Evolutionary conservation across 176 grass and related monocot genomes (phyloP), one percentile per base, ranked within the genome.

Genomic region (Alopecurus myosuroides): DNA sequence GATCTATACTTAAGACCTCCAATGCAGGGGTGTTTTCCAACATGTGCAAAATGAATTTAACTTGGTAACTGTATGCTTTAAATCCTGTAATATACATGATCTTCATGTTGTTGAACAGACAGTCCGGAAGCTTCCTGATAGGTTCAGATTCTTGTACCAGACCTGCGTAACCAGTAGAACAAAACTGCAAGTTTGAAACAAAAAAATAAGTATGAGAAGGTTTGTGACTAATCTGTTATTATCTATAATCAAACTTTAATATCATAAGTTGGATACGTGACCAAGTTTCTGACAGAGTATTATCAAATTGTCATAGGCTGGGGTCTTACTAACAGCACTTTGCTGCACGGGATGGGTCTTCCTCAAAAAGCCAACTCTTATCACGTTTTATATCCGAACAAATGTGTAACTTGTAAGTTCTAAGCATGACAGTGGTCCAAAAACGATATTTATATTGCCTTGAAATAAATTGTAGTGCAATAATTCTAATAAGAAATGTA

Each of bases 1-100:
- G 42, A 31, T 75, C 48, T 50, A 75, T 20, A 22, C 9, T 34
- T 22, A 75, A 42, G 3, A 75, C 3, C 28, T 52, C 45, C 72
- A 75, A 51, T 75, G 72, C 46, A 33, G 72, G 72, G 72, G 72
- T 46, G 52, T 75, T 75, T 75, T 75, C 72, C 1, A 51, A 46
- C 17, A 75, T 51, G 26, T 75, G 46, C 14, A 75, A 4, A 75
- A 75, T 45, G 19, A 51, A 75, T 19, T 75, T 46, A 52, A 52
- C 42, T 52, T 75, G 26, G 26, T 46, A 45, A 15, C 52, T 51
- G 72, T 29, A 75, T n/a, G 9, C 74, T 77, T 36, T 31, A 77
- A 76, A 77, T 15, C 74, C 31, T 77, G 49, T 55, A 36, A 77
- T 63, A 17, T 63, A 28, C 26, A 63, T 12, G 58, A 26, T 63